These are phyloP conservation scores for Tricholoma flavovirens DNA, from an alignment of 768 basidiomycete species.

Conservation along the genomic window DNA sequence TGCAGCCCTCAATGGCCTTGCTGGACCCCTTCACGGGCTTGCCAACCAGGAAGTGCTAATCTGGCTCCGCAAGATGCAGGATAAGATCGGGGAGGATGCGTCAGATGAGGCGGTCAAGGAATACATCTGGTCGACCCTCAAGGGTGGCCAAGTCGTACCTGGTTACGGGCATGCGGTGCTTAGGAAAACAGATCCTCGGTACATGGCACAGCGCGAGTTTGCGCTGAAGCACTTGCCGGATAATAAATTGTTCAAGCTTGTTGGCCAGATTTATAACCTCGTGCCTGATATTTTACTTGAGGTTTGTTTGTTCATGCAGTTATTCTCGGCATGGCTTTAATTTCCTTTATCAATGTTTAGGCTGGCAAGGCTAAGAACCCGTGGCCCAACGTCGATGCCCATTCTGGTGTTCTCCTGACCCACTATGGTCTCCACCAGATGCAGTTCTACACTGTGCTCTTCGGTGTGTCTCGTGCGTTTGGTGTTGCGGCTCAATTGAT, in stretches of 20 bases:
- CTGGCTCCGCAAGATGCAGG: conserved; percentile 93
- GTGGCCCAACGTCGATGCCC: conserved; percentile 97
- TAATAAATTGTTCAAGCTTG: conserved; percentile 92
- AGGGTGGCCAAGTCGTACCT: conserved; percentile 90
- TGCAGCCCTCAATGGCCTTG: conserved; percentile 92
- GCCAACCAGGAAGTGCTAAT: conserved; percentile 96
- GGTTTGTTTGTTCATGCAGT: conserved; percentile 28
- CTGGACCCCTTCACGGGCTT: conserved; percentile 94
- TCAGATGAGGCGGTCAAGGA: conserved; percentile 85
- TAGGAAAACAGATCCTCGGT: conserved; percentile 89
- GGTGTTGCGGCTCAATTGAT: conserved; percentile 87
- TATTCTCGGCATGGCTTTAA: background rate
- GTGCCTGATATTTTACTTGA: conserved; percentile 89
- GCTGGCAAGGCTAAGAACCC: conserved; percentile 92
- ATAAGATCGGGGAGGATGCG: conserved; percentile 79
- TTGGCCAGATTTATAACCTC: conserved; percentile 80
- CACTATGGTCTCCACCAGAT: conserved; percentile 86
- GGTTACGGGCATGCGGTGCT: conserved; percentile 87
- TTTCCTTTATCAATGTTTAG: conserved; percentile 26
- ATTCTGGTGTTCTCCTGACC: conserved; percentile 85
- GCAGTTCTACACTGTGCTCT: conserved; percentile 96
- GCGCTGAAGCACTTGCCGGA: conserved; percentile 79
- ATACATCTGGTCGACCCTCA: conserved; percentile 93
- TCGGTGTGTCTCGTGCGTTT: conserved; percentile 93
- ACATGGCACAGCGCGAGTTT: conserved; percentile 86